Conservation (phyloP, 352 stramenopile species). For the Phytophthora syringae region DNA sequence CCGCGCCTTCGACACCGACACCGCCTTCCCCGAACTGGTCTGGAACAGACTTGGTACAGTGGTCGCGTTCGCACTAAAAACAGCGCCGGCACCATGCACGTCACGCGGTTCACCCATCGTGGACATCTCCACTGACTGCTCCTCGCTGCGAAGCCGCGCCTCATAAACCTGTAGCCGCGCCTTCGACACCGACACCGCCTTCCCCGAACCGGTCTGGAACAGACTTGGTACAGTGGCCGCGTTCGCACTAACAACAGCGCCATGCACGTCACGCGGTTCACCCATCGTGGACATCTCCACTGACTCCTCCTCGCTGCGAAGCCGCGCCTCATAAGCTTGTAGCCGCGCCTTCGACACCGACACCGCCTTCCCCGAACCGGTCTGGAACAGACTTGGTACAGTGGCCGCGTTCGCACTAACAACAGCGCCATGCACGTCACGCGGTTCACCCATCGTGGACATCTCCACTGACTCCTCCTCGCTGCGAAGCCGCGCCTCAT, state of each 20-base stretch:
- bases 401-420: not conserved
- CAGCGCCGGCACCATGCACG: not conserved
- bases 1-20: conserved; percentile 38
- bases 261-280: not conserved
- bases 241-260: too few species aligned
- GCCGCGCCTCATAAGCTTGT: not conserved
- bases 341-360: not conserved
- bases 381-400: not conserved
- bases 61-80: not conserved
- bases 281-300: not conserved
- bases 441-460: not conserved
- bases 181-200: conserved; percentile 27
- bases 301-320: not conserved
- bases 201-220: conserved; percentile 31
- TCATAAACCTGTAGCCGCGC: conserved; percentile 30
- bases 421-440: not conserved
- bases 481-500: not conserved
- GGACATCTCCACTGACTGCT: not conserved
- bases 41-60: conserved; percentile 34
- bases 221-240: not conserved
- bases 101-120: not conserved
- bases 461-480: not conserved
- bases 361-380: not conserved
- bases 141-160: conserved; percentile 10
- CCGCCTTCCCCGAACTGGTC: conserved; percentile 33